Evolutionary conservation across 1,284 basidiomycete genomes (phyloP).

Genomic region (Leccinum pachyderme): DNA sequence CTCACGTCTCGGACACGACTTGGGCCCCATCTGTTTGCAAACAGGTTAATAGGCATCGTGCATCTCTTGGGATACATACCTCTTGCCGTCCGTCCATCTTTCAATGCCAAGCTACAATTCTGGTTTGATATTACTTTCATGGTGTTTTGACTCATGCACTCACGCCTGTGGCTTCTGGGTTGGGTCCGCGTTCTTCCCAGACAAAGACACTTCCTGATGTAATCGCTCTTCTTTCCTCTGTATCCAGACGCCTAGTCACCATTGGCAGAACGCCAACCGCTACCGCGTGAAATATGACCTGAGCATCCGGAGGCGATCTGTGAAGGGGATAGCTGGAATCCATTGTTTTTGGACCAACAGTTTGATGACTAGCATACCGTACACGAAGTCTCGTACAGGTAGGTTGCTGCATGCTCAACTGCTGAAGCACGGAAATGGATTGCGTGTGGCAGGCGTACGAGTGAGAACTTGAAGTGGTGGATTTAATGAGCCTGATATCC

Average conservation of each 20-base stretch:
- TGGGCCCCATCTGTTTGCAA: slow-evolving; percentile 58
- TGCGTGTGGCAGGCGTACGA: slow-evolving; percentile 21
- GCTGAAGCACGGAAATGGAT: slow-evolving; percentile 6
- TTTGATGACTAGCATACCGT: slow-evolving; percentile 22
- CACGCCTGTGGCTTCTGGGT: slow-evolving; percentile 65
- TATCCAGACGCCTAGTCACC: slow-evolving; percentile 71
- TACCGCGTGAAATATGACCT: slow-evolving; percentile 75
- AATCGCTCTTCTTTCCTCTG: slow-evolving; percentile 64
- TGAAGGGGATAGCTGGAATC: slow-evolving; percentile 40
- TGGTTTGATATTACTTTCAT: slow-evolving; percentile 6
- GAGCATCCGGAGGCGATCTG: slow-evolving; percentile 63
- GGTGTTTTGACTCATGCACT: slow-evolving; percentile 23
- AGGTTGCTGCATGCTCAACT: slow-evolving; percentile 12
- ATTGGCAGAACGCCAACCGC: slow-evolving; percentile 59
- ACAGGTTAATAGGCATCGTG: slow-evolving; percentile 28
- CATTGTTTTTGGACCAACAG: slow-evolving; percentile 25
- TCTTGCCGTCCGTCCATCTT: slow-evolving; percentile 78
- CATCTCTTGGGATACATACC: slow-evolving; percentile 35
- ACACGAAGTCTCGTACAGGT: slow-evolving; percentile 43
- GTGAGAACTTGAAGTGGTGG: slow-evolving; percentile 21
- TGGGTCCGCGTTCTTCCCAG: slow-evolving; percentile 78
- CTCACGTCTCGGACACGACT: slow-evolving; percentile 73
- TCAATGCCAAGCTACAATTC: slow-evolving; percentile 63
- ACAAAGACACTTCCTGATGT: slow-evolving; percentile 73
- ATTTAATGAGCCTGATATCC: slow-evolving; percentile 30